Conservation (phyloP, 148 eudicot species). For the Vaccinium myrtillus region DNA sequence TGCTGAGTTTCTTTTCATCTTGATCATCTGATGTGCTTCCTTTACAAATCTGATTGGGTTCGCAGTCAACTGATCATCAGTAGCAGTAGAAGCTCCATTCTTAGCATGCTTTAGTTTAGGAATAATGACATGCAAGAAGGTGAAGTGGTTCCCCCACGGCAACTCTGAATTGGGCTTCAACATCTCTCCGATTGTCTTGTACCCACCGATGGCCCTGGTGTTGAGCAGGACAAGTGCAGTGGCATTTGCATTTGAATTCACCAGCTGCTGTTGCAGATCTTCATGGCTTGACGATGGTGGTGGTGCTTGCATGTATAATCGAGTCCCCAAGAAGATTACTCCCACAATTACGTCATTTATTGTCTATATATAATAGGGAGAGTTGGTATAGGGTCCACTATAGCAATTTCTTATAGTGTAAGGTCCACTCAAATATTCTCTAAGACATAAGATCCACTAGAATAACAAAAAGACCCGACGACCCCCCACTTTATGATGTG, state of each 20-base stretch:
- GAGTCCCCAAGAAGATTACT: constrained; percentile 11
- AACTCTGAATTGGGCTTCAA: constrained; percentile 29
- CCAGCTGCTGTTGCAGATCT: constrained; percentile 11
- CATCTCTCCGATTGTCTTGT: constrained; percentile 42
- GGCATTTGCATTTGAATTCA: constrained; percentile 13
- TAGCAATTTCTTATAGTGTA: no score
- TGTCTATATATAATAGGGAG: no score
- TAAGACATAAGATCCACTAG: no score
- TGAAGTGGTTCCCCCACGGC: constrained; percentile 52
- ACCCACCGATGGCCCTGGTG: constrained; percentile 37
- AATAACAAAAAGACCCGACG: no score
- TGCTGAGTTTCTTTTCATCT: constrained; percentile 31
- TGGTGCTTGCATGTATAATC: constrained; percentile 40
- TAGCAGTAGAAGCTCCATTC: background rate
- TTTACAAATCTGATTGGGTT: constrained; percentile 38
- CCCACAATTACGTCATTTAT: background rate
- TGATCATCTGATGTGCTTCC: constrained; percentile 25
- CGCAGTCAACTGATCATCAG: background rate
- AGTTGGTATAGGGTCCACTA: no score
- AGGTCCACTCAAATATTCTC: no score
- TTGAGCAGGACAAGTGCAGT: constrained; percentile 43
- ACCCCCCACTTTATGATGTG: no score
- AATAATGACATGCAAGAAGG: constrained; percentile 33
- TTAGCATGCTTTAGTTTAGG: constrained; percentile 23
- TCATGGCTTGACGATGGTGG: background rate